Evolutionary conservation across 805 yeast genomes (phyloP), one percentile per base, ranked within the genome.

Genomic region (Scheffersomyces ergatensis): DNA sequence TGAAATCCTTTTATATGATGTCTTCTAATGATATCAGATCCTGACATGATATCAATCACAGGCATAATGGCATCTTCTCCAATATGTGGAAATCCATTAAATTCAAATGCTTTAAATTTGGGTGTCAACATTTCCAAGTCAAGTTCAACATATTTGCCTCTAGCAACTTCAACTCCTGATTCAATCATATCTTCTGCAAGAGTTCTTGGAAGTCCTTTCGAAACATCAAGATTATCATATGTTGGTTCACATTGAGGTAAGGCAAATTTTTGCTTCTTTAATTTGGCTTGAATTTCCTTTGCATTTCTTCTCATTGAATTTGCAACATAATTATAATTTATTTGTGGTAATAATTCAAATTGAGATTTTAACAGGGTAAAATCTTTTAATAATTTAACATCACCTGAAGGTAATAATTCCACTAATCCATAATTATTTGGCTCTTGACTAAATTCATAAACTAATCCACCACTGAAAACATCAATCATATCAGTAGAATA

Each of bases 391-490:
- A 78, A 42, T 23, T 62, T 61, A 9, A 67, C 70, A 48, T 74
- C 65, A 0, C 78, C 78, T 37, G 63, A 58, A 3, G 57, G 53
- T 34, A 61, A 63, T 19, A 73, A 53, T 36, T 75, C 73, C 1
- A 87, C 89, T 27, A 88, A 63, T 0, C 96, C 96, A 59, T 87
- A 87, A 48, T 83, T 80, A 58, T 88, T 87, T 6, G 82, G 76
- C 51, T 84, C 95, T 54, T 85, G 88, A 3, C 89, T 74, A 58
- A 74, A 87, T 58, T 87, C 95, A 51, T 88, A 88, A 4, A 85
- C 88, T 37, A 88, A 64, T 0, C 95, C 97, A 6, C 97, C 97
- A 41, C 88, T 77, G 55, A 90, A 88, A 1, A 81, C 84, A 12
- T 73, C 73, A 19, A 80, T 68, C 97, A 90, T 89, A 33, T 78